phyloP scores from a whole-genome alignment of 495 filamentous ascomycete genomes.

The Aspergillus nidulans region DNA sequence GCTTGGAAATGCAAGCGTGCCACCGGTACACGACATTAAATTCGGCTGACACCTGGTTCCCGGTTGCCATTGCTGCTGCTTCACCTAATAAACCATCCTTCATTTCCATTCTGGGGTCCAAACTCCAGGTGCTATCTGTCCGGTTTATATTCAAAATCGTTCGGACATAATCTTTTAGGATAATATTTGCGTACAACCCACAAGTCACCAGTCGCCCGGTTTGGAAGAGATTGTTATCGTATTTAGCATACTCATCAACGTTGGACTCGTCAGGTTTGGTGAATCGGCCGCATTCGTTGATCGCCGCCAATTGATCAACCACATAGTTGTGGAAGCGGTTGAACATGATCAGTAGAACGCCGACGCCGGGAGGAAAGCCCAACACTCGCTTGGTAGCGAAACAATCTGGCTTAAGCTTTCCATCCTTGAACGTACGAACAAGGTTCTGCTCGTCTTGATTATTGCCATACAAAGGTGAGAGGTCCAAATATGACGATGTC shows the following conservation, averaged over 20 bases:
- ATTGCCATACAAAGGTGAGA: conserved; percentile 82
- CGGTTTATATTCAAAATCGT: conserved; percentile 74
- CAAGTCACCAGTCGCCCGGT: conserved; percentile 68
- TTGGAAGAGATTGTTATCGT: conserved; percentile 75
- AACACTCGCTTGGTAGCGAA: conserved; percentile 74
- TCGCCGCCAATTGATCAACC: conserved; percentile 52
- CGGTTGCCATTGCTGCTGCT: conserved; percentile 40
- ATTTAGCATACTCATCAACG: conserved; percentile 53
- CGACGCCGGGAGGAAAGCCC: conserved; percentile 81
- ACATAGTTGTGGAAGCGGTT: conserved; percentile 77
- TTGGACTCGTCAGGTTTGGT: conserved; percentile 45
- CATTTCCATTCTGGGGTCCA: conserved; percentile 66
- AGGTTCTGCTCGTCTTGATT: conserved; percentile 68
- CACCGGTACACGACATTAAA: conserved; percentile 76
- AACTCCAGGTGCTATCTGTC: conserved; percentile 65
- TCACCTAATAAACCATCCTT: conserved; percentile 32
- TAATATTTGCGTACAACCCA: conserved; percentile 73
- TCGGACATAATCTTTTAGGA: conserved; percentile 76
- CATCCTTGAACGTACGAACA: conserved; percentile 75
- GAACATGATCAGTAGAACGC: conserved; percentile 68
- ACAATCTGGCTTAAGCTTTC: conserved; percentile 77
- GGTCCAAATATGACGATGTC: conserved; percentile 82
- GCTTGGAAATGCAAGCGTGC: conserved; percentile 71
- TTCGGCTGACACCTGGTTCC: conserved; percentile 75
- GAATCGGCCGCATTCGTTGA: conserved; percentile 59